Base-by-base conservation (phyloP, 225 moss, liverwort and hornwort genomes). In the Anthoceros angustus region DNA sequence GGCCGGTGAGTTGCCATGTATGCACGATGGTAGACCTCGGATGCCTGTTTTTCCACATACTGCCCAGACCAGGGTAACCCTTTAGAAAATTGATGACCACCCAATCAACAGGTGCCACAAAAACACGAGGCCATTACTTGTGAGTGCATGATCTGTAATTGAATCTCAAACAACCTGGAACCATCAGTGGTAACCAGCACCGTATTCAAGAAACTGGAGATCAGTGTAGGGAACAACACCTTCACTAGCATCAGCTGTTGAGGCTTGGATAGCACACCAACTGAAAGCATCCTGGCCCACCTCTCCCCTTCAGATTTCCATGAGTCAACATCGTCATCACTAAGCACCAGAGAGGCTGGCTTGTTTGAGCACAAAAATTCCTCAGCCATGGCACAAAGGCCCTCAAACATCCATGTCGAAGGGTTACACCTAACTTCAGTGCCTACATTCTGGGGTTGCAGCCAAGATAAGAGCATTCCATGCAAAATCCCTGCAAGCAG, bases 271-370 rank as follows among this genome's bases (percentile, higher is more conserved):
- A 87, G 74, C 62, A 87, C 75, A 43, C 77, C 75, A 61, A 85
- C 50, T 38, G 75, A 76, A 60, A 93, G 65, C 60, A 93, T 72
- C 68, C 85, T 78, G 64, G 89, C 68, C 85, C 83, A 89, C 32
- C 74, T 74, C 63, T 73, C 78, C 45, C 86, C 87, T 77, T 85
- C 85, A 70, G 80, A 63, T 78, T 80, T 79, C 89, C 87, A 93
- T 63, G 69, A 72, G 66, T 67, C 80, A 5, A 89, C 68, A 62
- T 89, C 84, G 40, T 85, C 80, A 62, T 85, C 74, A 70, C 80
- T 79, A 67, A 83, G 67, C 39, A 42, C 32, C 5, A 60, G 74
- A 62, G 83, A 65, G 20, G 38, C 66, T 40, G 74, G 45, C 39
- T 75, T 75, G 16, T 10, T 72, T 69, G 63, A 68, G 63, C 55